Base-by-base conservation (phyloP, 768 basidiomycete genomes). In the Tubosaeta sp. region DNA sequence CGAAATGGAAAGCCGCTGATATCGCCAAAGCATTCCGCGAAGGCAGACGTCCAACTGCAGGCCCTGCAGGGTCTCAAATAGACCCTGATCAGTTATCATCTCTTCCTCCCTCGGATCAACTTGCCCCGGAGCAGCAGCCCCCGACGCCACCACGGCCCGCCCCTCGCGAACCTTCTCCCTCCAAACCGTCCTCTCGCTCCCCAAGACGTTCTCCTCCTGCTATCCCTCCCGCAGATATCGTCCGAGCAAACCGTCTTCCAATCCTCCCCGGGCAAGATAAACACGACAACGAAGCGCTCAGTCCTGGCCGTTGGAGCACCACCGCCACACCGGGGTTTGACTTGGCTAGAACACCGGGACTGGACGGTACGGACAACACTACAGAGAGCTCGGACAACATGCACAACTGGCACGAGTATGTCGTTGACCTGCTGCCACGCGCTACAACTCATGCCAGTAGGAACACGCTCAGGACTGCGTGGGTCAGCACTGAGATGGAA, bases 1-100 rank as follows among this genome's bases (percentile, higher is more conserved):
- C 94, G 5, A 92, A 97, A 68, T 99, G 97, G 95, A 97, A 97
- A 68, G 95, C 95, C 34, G 86, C 88, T 12, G 93, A 97, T 56
- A 94, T 98, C 17, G 84, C 91, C 16, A 97, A 91, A 68, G 94
- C 95, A 1, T 81, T 94, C 64, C 84, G 95, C n/a, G 95, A 97
- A 68, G 95, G 97, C 5, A 81, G 89, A 19, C 82, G 78, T 59
- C 94, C 95, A 10, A 72, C 75, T 2, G 81, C 94, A 2, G 95
- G 91, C 2, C 88, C 91, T 52, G 83, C 88, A 43, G 83, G 78
- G 47, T 75, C 68, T 41, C 48, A 67, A 2, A 38, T 63, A 11
- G 62, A 64, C 46, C 59, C 58, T 46, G 68, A 70, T n/a, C 22
- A 49, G 27, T 14, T 5, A n/a, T 43, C 50, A 19, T 12, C 52